phyloP scores from a whole-genome alignment of 2,329 filamentous ascomycete species.

The Talaromyces sp. region DNA sequence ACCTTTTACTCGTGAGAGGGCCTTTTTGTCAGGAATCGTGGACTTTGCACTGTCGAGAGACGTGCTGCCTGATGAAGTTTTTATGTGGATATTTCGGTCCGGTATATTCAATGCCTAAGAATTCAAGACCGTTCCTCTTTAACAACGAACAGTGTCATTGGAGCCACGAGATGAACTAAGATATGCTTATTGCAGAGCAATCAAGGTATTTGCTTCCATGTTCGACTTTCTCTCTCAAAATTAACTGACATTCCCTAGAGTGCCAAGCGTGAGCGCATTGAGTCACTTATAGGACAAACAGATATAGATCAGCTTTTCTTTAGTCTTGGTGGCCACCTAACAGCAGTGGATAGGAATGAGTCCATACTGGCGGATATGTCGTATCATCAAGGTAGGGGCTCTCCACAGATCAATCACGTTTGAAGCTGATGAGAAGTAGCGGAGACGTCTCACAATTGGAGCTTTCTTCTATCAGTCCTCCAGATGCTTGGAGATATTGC shows the following conservation, averaged over 20 bases:
- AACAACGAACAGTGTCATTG: constrained; percentile 42
- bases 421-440: constrained; percentile 13
- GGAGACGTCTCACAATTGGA: constrained; percentile 19
- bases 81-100: constrained; percentile 58
- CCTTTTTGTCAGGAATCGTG: constrained; percentile 62
- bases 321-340: constrained; percentile 54
- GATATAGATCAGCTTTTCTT: constrained; percentile 54
- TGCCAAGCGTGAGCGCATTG: constrained; percentile 29
- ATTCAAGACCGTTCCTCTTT: constrained; percentile 9
- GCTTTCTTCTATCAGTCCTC: constrained; percentile 33
- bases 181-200: constrained; percentile 56
- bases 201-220: constrained; percentile 40
- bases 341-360: constrained; percentile 40
- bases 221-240: not conserved
- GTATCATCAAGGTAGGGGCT: constrained; percentile 6
- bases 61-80: constrained; percentile 60
- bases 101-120: constrained; percentile 24
- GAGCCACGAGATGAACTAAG: constrained; percentile 57
- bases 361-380: constrained; percentile 27
- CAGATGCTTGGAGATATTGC: constrained; percentile 32
- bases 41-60: constrained; percentile 51
- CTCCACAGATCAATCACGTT: not conserved
- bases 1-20: constrained; percentile 52
- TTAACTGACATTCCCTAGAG: constrained; percentile 22
- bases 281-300: constrained; percentile 35